phyloP scores from a whole-genome alignment of 495 filamentous ascomycete species.

The Penicillium atrosanguineum region DNA sequence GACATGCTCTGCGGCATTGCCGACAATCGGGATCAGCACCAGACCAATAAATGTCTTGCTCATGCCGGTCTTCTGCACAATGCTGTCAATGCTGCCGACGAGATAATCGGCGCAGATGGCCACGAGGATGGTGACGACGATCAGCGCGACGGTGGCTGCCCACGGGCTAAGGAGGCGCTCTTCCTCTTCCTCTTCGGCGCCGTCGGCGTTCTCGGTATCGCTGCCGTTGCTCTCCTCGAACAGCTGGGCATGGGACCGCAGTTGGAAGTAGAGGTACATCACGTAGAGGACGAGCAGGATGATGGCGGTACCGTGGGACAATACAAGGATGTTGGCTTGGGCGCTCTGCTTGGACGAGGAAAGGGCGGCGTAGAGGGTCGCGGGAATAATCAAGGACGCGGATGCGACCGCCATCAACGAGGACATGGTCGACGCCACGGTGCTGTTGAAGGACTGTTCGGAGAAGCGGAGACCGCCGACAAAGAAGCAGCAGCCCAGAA shows the following conservation, averaged over 20 bases:
- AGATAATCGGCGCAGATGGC: constrained; percentile 91
- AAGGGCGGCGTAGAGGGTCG: constrained; percentile 66
- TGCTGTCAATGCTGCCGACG: constrained; percentile 86
- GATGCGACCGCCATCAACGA: constrained; percentile 92
- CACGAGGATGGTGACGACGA: constrained; percentile 79
- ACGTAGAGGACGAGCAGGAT: constrained; percentile 87
- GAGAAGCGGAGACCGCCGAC: constrained; percentile 68
- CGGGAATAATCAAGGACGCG: constrained; percentile 90
- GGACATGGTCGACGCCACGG: constrained; percentile 92
- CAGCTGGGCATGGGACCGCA: constrained; percentile 73
- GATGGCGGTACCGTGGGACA: constrained; percentile 88
- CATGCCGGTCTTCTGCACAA: constrained; percentile 80
- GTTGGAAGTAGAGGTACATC: constrained; percentile 88
- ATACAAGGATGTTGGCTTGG: constrained; percentile 62
- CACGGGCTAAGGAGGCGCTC: constrained; percentile 62
- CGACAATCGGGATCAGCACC: constrained; percentile 92
- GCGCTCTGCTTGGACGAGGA: constrained; percentile 21
- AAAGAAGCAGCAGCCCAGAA: constrained; percentile 96
- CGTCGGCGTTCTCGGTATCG: constrained; percentile 34
- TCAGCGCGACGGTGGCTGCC: constrained; percentile 69
- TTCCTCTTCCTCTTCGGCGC: constrained; percentile 50
- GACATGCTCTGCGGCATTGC: constrained; percentile 96
- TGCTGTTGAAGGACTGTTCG: constrained; percentile 79
- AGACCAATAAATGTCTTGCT: constrained; percentile 96
- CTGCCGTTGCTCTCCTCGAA: constrained; percentile 66